These are phyloP conservation scores for Fagus crenata DNA, from an alignment of 306 rosid species.

Conservation along the genomic window DNA sequence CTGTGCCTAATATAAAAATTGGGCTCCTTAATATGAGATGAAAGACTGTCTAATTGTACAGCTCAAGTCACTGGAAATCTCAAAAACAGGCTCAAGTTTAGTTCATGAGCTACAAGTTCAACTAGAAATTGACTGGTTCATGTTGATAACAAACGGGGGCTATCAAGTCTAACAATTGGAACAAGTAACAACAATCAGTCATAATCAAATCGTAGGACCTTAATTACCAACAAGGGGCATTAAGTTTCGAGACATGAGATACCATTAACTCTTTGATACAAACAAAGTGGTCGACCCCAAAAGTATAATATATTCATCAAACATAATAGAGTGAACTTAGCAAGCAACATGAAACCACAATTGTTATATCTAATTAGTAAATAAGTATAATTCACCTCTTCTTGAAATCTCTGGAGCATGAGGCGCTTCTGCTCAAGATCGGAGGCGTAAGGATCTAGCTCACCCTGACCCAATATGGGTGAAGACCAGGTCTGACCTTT, in stretches of 20 bases:
- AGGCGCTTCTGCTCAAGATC: conserved; percentile 97
- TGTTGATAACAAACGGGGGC: background rate
- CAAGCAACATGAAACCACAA: conserved; percentile 8
- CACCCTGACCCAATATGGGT: conserved; percentile 90
- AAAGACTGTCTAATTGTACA: background rate
- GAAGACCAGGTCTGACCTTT: conserved; percentile 99
- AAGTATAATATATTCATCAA: background rate
- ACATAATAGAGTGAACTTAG: conserved; percentile 11
- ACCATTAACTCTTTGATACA: background rate
- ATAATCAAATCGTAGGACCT: background rate
- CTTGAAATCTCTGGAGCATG: conserved; percentile 99
- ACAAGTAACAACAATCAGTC: background rate
- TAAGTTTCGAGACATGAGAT: background rate
- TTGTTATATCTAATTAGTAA: background rate
- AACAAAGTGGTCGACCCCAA: background rate
- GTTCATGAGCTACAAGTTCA: background rate
- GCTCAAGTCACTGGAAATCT: background rate
- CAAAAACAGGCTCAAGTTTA: background rate
- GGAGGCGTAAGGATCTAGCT: conserved; percentile 70
- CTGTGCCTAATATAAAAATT: background rate
- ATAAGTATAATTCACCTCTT: conserved; percentile 62
- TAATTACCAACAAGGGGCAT: background rate
- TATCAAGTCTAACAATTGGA: background rate
- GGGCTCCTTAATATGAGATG: background rate
- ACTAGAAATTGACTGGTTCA: background rate